These are phyloP conservation scores for Candida adriatica DNA, from an alignment of 805 yeast genomes.

Conservation along the genomic window DNA sequence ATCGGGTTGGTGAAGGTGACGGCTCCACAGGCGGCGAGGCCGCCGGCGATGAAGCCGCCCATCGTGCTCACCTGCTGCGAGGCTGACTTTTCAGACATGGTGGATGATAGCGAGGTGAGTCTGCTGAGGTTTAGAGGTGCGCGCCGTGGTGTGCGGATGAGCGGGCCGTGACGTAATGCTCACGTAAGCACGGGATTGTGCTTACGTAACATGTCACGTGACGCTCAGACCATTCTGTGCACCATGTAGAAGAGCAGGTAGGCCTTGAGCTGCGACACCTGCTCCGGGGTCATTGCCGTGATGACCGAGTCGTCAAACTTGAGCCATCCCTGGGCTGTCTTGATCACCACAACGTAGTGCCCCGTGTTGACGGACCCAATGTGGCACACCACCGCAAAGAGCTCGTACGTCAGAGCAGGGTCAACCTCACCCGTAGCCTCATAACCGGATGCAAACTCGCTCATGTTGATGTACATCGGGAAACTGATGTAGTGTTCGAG, in stretches of 20 bases:
- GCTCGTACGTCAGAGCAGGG: constrained; percentile 57
- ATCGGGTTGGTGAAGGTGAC: constrained; percentile 96
- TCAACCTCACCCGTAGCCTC: constrained; percentile 16
- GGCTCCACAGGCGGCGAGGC: constrained; percentile 94
- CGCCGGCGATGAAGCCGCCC: constrained; percentile 89
- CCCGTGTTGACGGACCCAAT: constrained; percentile 94
- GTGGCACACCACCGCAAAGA: constrained; percentile 84
- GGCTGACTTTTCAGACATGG: no score
- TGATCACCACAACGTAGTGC: constrained; percentile 79
- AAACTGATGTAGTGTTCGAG: constrained; percentile 67
- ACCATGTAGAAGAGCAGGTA: constrained; percentile 69
- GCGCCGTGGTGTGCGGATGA: no score
- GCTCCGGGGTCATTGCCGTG: constrained; percentile 52
- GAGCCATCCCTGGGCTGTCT: constrained; percentile 79
- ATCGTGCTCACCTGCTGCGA: constrained; percentile 55
- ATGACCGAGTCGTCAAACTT: constrained; percentile 87
- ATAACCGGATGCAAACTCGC: constrained; percentile 39
- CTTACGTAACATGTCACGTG: no score
- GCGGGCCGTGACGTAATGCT: no score
- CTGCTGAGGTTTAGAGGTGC: no score
- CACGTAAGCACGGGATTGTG: no score
- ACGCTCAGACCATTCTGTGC: constrained; percentile 11
- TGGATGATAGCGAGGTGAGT: no score
- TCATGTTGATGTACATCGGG: constrained; percentile 69
- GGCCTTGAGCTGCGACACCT: constrained; percentile 67